These are phyloP conservation scores for Proliferodiscus dingleyae DNA, from an alignment of 2,329 filamentous ascomycete species.

Conservation along the genomic window DNA sequence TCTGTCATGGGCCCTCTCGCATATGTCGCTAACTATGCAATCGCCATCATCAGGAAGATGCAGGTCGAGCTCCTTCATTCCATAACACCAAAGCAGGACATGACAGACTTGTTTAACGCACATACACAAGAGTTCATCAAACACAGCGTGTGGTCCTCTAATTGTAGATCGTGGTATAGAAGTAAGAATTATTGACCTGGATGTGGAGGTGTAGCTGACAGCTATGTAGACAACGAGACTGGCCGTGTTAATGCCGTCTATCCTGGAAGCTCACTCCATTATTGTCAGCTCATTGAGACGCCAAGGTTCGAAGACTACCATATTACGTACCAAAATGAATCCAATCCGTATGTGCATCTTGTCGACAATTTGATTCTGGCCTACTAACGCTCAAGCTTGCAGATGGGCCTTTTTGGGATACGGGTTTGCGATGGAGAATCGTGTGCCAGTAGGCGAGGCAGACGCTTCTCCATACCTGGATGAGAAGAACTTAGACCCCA, in stretches of 20 bases:
- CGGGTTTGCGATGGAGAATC: constrained; percentile 29
- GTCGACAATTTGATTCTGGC: neutral
- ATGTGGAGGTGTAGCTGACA: neutral
- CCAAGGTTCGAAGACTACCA: constrained; percentile 42
- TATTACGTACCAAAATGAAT: constrained; percentile 34
- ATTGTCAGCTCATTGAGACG: constrained; percentile 37
- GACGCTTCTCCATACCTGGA: constrained; percentile 30
- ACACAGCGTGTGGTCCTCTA: constrained; percentile 44
- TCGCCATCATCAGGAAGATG: constrained; percentile 28
- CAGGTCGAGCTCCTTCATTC: constrained; percentile 46
- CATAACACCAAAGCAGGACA: constrained; percentile 40
- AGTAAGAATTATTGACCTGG: constrained; percentile 11
- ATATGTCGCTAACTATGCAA: constrained; percentile 18
- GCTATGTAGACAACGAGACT: constrained; percentile 37
- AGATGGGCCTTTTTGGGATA: constrained; percentile 33
- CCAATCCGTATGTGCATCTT: neutral
- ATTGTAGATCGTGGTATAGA: constrained; percentile 29
- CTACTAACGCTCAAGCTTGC: no score
- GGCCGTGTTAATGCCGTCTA: constrained; percentile 44
- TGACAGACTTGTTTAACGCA: constrained; percentile 46
- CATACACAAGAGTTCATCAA: constrained; percentile 49
- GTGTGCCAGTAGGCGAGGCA: constrained; percentile 15
- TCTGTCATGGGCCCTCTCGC: constrained; percentile 20
- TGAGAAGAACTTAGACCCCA: constrained; percentile 31
- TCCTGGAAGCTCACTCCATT: constrained; percentile 47